phyloP scores from a whole-genome alignment of 1,284 basidiomycete genomes.

The Ustilago cynodontis region DNA sequence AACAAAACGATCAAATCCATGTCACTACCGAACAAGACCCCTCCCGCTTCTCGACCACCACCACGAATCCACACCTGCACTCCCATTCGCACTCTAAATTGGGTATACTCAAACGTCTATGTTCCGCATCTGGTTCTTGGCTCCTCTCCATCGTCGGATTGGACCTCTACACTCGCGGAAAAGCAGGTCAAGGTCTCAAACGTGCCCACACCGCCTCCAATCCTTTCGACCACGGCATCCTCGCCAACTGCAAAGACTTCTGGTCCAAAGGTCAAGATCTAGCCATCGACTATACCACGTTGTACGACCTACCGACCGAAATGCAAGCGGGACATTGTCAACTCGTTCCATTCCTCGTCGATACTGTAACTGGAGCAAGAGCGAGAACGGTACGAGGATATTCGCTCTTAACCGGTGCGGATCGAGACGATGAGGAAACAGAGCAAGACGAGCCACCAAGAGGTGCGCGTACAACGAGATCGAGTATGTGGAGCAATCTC shows the following conservation, averaged over 20 bases:
- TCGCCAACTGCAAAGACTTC: constrained; percentile 91
- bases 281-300: constrained; percentile 86
- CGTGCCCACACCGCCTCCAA: constrained; percentile 78
- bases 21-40: constrained; percentile 15
- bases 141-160: constrained; percentile 89
- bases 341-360: constrained; percentile 22
- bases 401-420: constrained; percentile 21
- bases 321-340: constrained; percentile 38
- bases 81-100: constrained; percentile 22
- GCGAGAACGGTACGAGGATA: constrained; percentile 3
- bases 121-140: constrained; percentile 72
- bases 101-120: constrained; percentile 14
- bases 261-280: constrained; percentile 88
- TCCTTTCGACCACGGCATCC: constrained; percentile 88
- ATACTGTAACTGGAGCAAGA: constrained; percentile 24
- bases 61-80: neutral
- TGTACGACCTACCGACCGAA: constrained; percentile 80
- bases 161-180: constrained; percentile 91
- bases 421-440: constrained; percentile 10
- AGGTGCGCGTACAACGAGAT: constrained; percentile 10
- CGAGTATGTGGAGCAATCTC: constrained; percentile 35
- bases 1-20: constrained; percentile 33
- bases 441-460: neutral
- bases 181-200: constrained; percentile 83
- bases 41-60: neutral